Base-by-base conservation (phyloP, 805 yeast species). In the Candida caryicola region DNA sequence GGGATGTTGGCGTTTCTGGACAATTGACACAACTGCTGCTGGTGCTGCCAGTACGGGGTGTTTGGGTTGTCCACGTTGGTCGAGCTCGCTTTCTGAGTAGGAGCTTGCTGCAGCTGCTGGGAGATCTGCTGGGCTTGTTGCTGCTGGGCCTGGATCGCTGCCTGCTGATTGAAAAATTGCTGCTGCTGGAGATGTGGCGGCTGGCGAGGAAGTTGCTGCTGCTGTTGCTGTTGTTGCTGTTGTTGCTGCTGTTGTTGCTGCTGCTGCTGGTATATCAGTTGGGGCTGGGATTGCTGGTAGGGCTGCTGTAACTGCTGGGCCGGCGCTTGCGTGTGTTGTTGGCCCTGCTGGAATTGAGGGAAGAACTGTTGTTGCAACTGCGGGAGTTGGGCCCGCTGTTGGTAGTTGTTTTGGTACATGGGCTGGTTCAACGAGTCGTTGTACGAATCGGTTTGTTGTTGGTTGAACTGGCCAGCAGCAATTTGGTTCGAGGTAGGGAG, bases 1-100 rank as follows among this genome's bases (percentile, higher is more conserved):
- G 95, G 85, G 17, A 76, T 59, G 50, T 75, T 77, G 21, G 85
- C 74, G 15, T 54, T 47, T 57, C 93, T 76, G 4, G 93, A 82
- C 34, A 83, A 59, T 45, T 80, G 87, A 19, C 79, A 82, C 41
- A 88, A 70, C 55, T 81, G 88, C 33, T 70, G 64, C 62, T 87
- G 95, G 56, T 85, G 90, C 59, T 81, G 84, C 95, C 95, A 87
- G 51, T 74, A 73, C 6, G 70, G 50, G 3, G 81, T 65, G 31
- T 54, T 60, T 14, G 73, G 69, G 37, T 60, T 64, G 5, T 69
- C 73, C 45, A 59, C 44, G 57, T 54, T 39, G 53, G 50, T 18
- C 54, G 60, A 29, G 31, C 26, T 33, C 53, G 55, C 45, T 69
- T 81, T 42, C 61, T 60, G 46, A 33, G 42, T 19, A 56, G 59